A percentile compares a stretch with the other conserved stretches of the same genome.
These are phyloP conservation scores for Gliomastix tumulicola DNA, from an alignment of 2,329 filamentous ascomycete species.

Conservation along the genomic window DNA sequence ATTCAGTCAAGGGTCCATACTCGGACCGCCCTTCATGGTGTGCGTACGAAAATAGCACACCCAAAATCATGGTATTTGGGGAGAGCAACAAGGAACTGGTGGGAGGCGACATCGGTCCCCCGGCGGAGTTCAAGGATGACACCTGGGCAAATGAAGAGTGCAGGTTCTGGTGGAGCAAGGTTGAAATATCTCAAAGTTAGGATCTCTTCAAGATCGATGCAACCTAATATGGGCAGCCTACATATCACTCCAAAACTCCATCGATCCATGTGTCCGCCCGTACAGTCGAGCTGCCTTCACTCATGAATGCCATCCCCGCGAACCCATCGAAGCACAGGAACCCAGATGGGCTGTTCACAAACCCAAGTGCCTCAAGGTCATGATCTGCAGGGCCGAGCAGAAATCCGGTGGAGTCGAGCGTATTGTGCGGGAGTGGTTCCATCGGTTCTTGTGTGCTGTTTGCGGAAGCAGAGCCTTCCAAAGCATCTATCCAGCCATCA, in stretches of 20 bases:
- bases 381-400: no score
- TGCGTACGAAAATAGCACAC: constrained; percentile 15
- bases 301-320: background rate
- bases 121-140: constrained; percentile 30
- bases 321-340: background rate
- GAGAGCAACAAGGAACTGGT: constrained; percentile 38
- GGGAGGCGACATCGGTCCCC: constrained; percentile 25
- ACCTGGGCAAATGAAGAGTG: constrained; percentile 33
- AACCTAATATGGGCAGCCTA: no score
- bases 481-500: background rate
- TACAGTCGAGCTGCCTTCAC: no score
- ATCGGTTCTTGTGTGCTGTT: no score
- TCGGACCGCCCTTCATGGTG: constrained; percentile 26
- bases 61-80: constrained; percentile 33
- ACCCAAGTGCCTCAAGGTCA: no score
- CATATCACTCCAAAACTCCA: no score
- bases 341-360: background rate
- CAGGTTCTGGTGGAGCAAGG: constrained; percentile 39
- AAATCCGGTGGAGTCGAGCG: no score
- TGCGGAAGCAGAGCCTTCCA: constrained; percentile 3
- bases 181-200: constrained; percentile 23
- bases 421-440: no score
- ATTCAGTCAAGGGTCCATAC: no score
- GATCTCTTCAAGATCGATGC: no score
- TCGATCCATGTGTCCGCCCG: no score